Evolutionary conservation across 2,329 filamentous ascomycete species (phyloP), one percentile per base, ranked within the genome.

Genomic region (Aaosphaeria arxii): DNA sequence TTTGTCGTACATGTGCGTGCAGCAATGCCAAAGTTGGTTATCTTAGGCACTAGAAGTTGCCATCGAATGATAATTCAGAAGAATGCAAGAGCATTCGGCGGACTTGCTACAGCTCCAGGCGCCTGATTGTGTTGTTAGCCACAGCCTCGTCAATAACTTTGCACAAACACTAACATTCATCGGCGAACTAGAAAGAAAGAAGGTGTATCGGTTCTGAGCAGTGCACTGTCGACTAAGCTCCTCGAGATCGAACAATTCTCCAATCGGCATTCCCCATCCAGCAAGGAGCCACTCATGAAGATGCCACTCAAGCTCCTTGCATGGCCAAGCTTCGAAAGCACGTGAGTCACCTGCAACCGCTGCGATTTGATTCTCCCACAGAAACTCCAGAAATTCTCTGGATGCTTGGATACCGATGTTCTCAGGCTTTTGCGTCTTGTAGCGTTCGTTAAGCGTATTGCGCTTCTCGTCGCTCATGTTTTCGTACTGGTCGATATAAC

Each of bases 171-270:
- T 24, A 77, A 63, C 79, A 84, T 36, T 36, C 33, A 36, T 36
- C 13, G 33, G 33, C 33, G 33, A 9, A 36, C 33, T 36, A 13
- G 33, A 11, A 11, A 36, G 33, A 4, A 36, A 36, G 13, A 36
- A 36, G 13, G 33, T 36, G 9, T 13, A 36, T 28, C 74, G 69
- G 42, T 71, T 67, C 56, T 72, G 66, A 55, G 70, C 71, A 57
- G 79, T 80, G 59, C 80, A 81, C 44, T 78, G 69, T 17, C 63
- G 69, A 0, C 76, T 70, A 36, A 83, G 65, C 13, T 62, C 71
- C 47, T 77, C 74, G 6, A 84, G 64, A 49, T 59, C 57, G 17
- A 55, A 54, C 50, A 59, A 44, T 45, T 60, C 54, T 9, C 49
- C 49, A 30, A 52, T 52, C 6, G 49, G 49, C 42, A 52, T 46